phyloP scores from a whole-genome alignment of 805 yeast species.

The Myxozyma neotropica region DNA sequence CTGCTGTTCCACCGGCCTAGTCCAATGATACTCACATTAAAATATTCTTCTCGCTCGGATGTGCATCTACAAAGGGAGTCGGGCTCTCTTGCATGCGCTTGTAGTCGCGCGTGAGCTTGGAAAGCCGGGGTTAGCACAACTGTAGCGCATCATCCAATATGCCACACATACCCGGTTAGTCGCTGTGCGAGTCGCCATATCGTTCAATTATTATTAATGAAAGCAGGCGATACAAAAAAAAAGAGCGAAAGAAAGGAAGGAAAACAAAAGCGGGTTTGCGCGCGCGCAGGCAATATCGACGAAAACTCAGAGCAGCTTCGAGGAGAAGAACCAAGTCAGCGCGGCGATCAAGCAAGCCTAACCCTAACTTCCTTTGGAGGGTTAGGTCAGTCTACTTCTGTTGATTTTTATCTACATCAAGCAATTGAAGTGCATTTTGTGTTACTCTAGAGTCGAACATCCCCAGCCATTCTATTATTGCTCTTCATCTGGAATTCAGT shows the following conservation, averaged over 20 bases:
- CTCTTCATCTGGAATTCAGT: too few relatives aligned
- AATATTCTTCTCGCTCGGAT: conserved; percentile 84
- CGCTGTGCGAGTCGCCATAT: conserved; percentile 44
- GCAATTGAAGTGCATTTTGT: neutral
- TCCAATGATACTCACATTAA: conserved; percentile 51
- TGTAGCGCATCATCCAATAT: neutral
- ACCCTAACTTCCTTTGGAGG: too few relatives aligned
- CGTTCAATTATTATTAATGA: neutral
- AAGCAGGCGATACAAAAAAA: neutral
- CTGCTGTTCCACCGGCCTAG: neutral
- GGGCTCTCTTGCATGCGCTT: conserved; percentile 75
- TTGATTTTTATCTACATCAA: too few relatives aligned
- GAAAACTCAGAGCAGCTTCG: too few relatives aligned
- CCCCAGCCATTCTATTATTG: conserved; percentile 15
- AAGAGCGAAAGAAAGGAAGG: neutral
- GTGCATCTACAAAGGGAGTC: conserved; percentile 80
- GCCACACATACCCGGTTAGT: conserved; percentile 38
- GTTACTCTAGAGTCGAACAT: conserved; percentile 18
- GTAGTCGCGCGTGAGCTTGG: conserved; percentile 74
- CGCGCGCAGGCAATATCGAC: too few relatives aligned
- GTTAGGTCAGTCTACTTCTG: too few relatives aligned
- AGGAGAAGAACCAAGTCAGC: too few relatives aligned
- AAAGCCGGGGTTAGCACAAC: conserved; percentile 2
- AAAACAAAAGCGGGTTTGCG: too few relatives aligned
- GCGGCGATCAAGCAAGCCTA: too few relatives aligned